Evolutionary conservation across 352 stramenopile genomes (phyloP).

Genomic region (Phytophthora palmivora): DNA sequence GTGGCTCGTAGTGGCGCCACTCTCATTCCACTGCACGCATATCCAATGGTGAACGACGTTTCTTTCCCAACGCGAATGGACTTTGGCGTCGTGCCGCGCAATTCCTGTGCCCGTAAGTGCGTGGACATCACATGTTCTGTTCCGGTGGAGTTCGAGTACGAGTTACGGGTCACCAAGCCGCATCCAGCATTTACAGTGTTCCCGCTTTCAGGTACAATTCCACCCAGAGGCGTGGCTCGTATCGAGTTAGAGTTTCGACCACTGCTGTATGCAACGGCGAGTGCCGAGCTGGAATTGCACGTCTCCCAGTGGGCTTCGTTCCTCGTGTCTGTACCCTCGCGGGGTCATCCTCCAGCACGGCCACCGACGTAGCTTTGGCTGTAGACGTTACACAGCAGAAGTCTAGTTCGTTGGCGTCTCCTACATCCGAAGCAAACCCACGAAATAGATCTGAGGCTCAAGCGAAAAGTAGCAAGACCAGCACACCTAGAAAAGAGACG

Average conservation of each 20-base stretch:
- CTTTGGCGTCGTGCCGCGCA: constrained; percentile 78
- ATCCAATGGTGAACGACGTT: constrained; percentile 86
- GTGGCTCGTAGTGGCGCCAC: constrained; percentile 46
- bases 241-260: constrained; percentile 86
- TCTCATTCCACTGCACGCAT: constrained; percentile 87
- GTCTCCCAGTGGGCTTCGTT: constrained; percentile 86
- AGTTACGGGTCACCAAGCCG: constrained; percentile 64
- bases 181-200: constrained; percentile 85
- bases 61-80: constrained; percentile 79
- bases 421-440: constrained; percentile 13
- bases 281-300: constrained; percentile 66
- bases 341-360: constrained; percentile 61
- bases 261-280: constrained; percentile 64
- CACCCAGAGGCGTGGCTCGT: constrained; percentile 61
- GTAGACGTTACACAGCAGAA: constrained; percentile 10
- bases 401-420: neutral
- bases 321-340: constrained; percentile 66
- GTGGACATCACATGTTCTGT: constrained; percentile 77
- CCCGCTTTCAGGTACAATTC: constrained; percentile 72
- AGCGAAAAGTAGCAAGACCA: constrained; percentile 9
- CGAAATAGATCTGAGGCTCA: constrained; percentile 6
- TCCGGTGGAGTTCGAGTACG: constrained; percentile 90
- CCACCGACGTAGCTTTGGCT: neutral
- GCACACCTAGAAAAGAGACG: neutral
- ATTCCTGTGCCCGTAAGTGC: constrained; percentile 44